Evolutionary conservation across 306 rosid genomes (phyloP), one percentile per base, ranked within the genome.

Genomic region (Vigna mungo): DNA sequence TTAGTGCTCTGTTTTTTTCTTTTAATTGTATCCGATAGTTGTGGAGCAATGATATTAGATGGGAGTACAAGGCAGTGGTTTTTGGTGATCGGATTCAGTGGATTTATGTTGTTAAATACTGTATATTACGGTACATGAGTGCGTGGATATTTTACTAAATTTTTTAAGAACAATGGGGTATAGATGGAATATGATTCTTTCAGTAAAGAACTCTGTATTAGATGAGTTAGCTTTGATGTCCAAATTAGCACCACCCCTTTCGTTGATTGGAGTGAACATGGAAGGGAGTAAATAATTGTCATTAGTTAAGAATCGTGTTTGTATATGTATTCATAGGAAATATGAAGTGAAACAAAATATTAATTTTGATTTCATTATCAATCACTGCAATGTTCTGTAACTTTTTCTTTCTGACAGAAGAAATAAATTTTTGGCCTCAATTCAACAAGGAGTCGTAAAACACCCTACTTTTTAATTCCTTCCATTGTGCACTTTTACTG

Each of bases 251-350:
- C 27, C 30, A 16, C 3, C 71, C 17, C 16, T n/a, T 27, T 70
- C 39, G 63, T 80, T 72, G 60, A 63, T 8, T 44, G 75, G 49
- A 63, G 59, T 6, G 25, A 43, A 62, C 58, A 71, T 61, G 71
- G 77, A 60, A 54, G 16, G 21, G 6, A 39, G 20, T 60, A 21
- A 52, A 49, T 62, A 41, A 59, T 41, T 17, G 30, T 56, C 61
- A 9, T 56, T 44, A 14, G 17, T 47, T 55, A 43, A 9, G 61
- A 32, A 18, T 58, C 15, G 5, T 58, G 30, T 16, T 27, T 14
- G 13, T 69, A 44, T 7, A 4, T 46, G 7, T 58, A 21, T 47
- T 47, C 9, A 53, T 49, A 16, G 55, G 60, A 58, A 72, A 25
- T 73, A 44, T 74, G 47, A n/a, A 14, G 16, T 32, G 30, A 46